A percentile compares a stretch with the other conserved stretches of the same genome.
Evolutionary conservation across 179 eudicot genomes (phyloP).

Genomic region (Beta lomatogona): DNA sequence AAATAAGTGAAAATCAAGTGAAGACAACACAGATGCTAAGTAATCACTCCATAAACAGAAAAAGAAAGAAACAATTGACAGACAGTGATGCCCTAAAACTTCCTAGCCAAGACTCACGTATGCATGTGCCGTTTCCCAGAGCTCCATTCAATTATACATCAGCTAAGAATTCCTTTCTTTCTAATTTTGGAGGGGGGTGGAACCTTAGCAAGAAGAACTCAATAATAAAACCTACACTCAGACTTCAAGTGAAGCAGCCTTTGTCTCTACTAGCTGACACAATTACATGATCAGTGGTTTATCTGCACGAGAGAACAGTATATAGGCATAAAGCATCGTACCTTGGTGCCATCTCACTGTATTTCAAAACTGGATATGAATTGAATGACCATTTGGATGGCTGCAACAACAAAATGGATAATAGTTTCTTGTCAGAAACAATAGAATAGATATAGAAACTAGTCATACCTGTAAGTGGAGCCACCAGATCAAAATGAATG

Average conservation of each 20-base stretch:
- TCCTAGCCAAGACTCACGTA: not conserved
- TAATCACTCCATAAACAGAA: not conserved
- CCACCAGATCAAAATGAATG: not conserved
- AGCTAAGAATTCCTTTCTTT: not conserved
- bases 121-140: not conserved
- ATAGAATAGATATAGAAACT: not conserved
- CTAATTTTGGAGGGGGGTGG: not conserved
- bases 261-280: not conserved
- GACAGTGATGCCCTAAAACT: not conserved
- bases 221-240: not conserved
- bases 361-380: slow-evolving; percentile 79
- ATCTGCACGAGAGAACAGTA: not conserved
- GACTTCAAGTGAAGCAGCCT: not conserved
- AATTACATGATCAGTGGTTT: not conserved
- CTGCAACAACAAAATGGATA: slow-evolving; percentile 44
- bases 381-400: slow-evolving; percentile 90
- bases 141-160: not conserved
- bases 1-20: too few relatives aligned
- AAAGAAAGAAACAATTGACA: not conserved
- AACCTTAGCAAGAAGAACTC: not conserved
- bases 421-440: slow-evolving; percentile 2
- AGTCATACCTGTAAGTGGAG: not conserved
- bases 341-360: slow-evolving; percentile 89
- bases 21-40: not conserved
- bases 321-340: slow-evolving; percentile 25